phyloP scores from a whole-genome alignment of 495 filamentous ascomycete genomes.

The Penicillium turbatum region DNA sequence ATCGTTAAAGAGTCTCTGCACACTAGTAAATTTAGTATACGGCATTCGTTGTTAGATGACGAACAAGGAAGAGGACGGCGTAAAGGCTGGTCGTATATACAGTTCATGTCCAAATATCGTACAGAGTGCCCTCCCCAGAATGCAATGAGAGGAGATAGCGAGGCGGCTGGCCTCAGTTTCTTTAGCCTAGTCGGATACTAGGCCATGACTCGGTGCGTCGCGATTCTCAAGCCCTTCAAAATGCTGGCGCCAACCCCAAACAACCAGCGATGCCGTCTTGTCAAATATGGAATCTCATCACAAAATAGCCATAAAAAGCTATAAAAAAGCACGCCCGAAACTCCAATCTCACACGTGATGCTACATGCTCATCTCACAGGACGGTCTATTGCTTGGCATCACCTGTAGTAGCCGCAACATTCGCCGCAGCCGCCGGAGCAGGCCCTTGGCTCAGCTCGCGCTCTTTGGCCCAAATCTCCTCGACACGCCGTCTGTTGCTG shows the following conservation, averaged over 20 bases:
- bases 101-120: slow-evolving; percentile 13
- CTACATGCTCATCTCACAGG: not conserved
- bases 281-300: not conserved
- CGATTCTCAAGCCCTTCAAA: not conserved
- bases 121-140: slow-evolving; percentile 6
- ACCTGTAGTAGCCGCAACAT: slow-evolving; percentile 2
- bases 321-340: slow-evolving; percentile 8
- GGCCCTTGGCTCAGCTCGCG: slow-evolving; percentile 24
- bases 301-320: not conserved
- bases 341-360: slow-evolving; percentile 12
- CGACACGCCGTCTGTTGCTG: slow-evolving; percentile 61
- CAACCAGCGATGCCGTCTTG: not conserved
- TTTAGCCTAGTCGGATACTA: not conserved
- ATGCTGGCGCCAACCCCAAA: not conserved
- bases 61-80: not conserved
- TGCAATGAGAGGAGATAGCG: slow-evolving; percentile 19
- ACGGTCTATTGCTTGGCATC: slow-evolving; percentile 17
- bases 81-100: not conserved
- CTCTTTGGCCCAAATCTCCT: slow-evolving; percentile 70
- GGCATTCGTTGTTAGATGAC: not conserved
- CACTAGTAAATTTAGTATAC: not conserved
- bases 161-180: not conserved
- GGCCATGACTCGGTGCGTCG: not conserved
- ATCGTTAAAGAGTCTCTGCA: slow-evolving; percentile 1
- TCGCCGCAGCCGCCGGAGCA: not conserved